A percentile compares a stretch with the other conserved stretches of the same genome.
phyloP scores from a whole-genome alignment of 2,329 filamentous ascomycete genomes.

The Calycina marina region DNA sequence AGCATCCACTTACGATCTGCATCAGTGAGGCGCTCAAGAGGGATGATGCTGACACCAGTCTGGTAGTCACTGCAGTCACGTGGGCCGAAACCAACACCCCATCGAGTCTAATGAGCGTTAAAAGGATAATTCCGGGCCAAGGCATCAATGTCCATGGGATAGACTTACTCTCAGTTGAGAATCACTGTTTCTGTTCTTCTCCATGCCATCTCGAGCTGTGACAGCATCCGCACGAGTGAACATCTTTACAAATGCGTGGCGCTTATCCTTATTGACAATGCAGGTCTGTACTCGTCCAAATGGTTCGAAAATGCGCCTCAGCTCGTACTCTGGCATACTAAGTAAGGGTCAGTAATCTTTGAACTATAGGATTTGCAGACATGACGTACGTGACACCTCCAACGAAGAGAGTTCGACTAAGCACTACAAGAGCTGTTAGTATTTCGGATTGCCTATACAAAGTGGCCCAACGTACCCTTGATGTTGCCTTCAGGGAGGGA shows the following conservation, averaged over 20 bases:
- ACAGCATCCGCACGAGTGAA: constrained; percentile 75
- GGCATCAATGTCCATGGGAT: not conserved
- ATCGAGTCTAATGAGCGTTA: constrained; percentile 61
- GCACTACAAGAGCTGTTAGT: constrained; percentile 36
- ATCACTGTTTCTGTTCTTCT: constrained; percentile 57
- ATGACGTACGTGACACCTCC: constrained; percentile 74
- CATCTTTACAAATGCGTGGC: constrained; percentile 99
- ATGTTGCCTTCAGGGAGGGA: constrained; percentile 63
- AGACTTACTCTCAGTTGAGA: constrained; percentile 26
- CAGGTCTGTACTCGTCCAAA: constrained; percentile 90
- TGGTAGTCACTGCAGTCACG: constrained; percentile 94
- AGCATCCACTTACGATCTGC: constrained; percentile 96
- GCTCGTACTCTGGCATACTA: constrained; percentile 64
- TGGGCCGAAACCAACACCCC: constrained; percentile 95
- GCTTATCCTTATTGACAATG: constrained; percentile 96
- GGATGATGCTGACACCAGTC: constrained; percentile 83
- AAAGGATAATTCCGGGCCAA: constrained; percentile 17
- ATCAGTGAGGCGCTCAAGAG: constrained; percentile 82
- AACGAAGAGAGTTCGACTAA: constrained; percentile 91
- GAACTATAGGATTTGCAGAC: constrained; percentile 1
- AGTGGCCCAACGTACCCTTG: constrained; percentile 38
- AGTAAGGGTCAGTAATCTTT: constrained; percentile 18
- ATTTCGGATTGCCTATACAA: constrained; percentile 2
- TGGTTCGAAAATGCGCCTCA: constrained; percentile 64
- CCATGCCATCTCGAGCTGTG: constrained; percentile 74